Evolutionary conservation across 306 rosid genomes (phyloP), one percentile per base, ranked within the genome.

Genomic region (Crataegus laevigata): DNA sequence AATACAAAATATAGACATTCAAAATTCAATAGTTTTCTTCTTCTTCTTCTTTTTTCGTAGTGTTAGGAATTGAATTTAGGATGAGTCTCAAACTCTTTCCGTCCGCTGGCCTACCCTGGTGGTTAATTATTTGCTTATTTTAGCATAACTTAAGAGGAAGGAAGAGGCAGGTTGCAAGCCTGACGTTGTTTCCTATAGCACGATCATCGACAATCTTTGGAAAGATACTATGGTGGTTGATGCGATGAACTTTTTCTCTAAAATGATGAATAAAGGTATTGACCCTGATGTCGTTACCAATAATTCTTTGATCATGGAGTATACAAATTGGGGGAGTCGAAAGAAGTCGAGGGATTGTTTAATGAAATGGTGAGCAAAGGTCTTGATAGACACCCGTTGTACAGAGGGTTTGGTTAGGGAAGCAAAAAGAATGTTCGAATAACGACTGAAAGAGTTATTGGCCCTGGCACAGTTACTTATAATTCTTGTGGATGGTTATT

Each of bases 141-240:
- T 7, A 34, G 38, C 38, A 1, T 34, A 34, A 34, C 59, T 69
- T 42, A 68, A 69, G 74, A 45, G 68, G 55, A 86, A 83, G 83
- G 70, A 52, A 5, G 73, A 57, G 57, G 68, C 55, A 63, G 68
- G 61, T n/a, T 75, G 58, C 50, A 76, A 80, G 26, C 71, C 61
- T 1, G 69, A 68, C 51, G 73, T 50, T 19, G 73, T 83, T 11
- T 52, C 71, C 61, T 83, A 83, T 29, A 75, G 34, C 74, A 43
- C 80, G 2, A 62, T 85, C 15, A 43, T 85, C 38, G 85, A 80
- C 67, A 75, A 70, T 30, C 82, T 71, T 62, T 85, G 83, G 14
- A 50, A 50, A 21, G 2, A 30, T 30, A 30, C 32, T 30, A 15
- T 47, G 14, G 14, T 15, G 14, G 55, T 50, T 14, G 55, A 50